A percentile compares a stretch with the other conserved stretches of the same genome.
Evolutionary conservation across 192 early-diverging fungal genomes (phyloP).

Genomic region (Backusella macrospora): DNA sequence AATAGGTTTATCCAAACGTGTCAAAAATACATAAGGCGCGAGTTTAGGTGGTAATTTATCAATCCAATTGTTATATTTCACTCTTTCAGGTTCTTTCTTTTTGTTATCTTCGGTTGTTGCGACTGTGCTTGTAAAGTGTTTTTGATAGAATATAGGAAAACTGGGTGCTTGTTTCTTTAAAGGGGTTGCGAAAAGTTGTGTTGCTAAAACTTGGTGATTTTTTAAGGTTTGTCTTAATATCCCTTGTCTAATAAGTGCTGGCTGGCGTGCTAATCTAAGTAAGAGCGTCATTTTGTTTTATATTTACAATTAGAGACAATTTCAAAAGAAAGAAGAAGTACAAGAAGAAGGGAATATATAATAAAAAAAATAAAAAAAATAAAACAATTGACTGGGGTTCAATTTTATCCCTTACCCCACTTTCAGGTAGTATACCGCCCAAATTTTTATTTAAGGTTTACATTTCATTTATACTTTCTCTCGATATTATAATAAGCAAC

Average conservation of each 20-base stretch:
- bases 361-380: neutral
- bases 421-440: no score
- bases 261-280: neutral
- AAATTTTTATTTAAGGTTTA: no score
- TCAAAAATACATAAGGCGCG: constrained; percentile 76
- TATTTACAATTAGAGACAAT: neutral
- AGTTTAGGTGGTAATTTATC: constrained; percentile 54
- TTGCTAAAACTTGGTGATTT: neutral
- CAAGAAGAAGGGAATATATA: neutral
- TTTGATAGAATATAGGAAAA: neutral
- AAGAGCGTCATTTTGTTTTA: neutral
- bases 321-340: neutral
- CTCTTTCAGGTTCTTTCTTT: neutral
- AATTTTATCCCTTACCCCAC: neutral
- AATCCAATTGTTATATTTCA: constrained; percentile 50
- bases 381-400: constrained; percentile 9
- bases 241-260: neutral
- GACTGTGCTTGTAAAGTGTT: neutral
- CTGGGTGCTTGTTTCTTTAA: neutral
- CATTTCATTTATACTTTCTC: no score
- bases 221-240: neutral
- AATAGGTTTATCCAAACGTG: constrained; percentile 87
- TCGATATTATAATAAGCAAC: no score
- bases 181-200: neutral
- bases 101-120: neutral